phyloP scores from a whole-genome alignment of 768 basidiomycete genomes.

The Strobilomyces dryophilus region DNA sequence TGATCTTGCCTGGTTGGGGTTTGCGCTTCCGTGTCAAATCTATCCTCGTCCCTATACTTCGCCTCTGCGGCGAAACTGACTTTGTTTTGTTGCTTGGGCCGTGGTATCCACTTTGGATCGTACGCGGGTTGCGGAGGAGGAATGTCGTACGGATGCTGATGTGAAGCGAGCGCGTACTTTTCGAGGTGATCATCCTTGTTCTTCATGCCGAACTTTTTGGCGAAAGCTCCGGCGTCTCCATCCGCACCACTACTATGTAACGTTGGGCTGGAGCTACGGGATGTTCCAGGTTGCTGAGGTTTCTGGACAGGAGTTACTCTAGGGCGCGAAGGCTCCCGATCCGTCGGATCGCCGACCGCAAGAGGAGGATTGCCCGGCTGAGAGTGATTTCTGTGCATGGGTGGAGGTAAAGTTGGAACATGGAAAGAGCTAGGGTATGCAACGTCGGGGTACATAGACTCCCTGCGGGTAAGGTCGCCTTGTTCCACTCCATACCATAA shows the following conservation, averaged over 20 bases:
- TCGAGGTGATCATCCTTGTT: slow-evolving; percentile 24
- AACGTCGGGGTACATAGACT: slow-evolving; percentile 2
- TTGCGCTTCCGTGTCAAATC: slow-evolving; percentile 27
- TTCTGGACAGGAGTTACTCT: slow-evolving; percentile 15
- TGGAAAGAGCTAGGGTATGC: slow-evolving; percentile 9
- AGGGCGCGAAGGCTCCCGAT: slow-evolving; percentile 9
- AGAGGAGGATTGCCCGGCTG: background rate
- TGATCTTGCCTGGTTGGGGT: background rate
- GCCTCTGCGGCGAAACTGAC: slow-evolving; percentile 39
- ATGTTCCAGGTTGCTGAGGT: slow-evolving; percentile 29
- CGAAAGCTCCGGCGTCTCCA: slow-evolving; percentile 15
- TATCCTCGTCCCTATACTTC: slow-evolving; percentile 9
- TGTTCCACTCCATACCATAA: background rate
- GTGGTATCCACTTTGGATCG: slow-evolving; percentile 13
- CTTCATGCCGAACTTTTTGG: slow-evolving; percentile 11
- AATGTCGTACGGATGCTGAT: slow-evolving; percentile 61
- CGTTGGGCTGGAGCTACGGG: slow-evolving; percentile 38
- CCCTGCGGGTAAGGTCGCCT: background rate
- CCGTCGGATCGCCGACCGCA: slow-evolving; percentile 1
- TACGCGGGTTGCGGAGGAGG: slow-evolving; percentile 46
- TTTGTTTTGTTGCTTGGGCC: slow-evolving; percentile 19
- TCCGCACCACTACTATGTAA: slow-evolving; percentile 25
- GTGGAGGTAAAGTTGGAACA: slow-evolving; percentile 6
- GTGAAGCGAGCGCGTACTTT: slow-evolving; percentile 50
- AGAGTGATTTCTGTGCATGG: background rate